Evolutionary conservation across 495 filamentous ascomycete genomes (phyloP).

Genomic region (Trypethelium eluteriae): DNA sequence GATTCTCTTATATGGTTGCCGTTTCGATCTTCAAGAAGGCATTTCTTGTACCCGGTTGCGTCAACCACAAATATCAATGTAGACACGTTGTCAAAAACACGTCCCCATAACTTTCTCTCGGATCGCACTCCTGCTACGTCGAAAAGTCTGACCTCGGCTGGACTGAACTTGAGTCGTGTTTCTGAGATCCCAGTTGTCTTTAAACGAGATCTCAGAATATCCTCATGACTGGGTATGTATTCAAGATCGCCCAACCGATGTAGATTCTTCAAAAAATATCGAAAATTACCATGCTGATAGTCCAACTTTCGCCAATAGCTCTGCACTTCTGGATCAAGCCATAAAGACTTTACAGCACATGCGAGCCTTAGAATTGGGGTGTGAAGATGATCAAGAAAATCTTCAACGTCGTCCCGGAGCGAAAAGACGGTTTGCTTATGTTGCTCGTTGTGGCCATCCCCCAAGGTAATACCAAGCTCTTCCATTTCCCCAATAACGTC

Average conservation of each 20-base stretch:
- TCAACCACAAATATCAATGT: not conserved
- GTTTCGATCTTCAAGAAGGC: not conserved
- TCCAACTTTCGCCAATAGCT: not conserved
- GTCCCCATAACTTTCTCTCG: not conserved
- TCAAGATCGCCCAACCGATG: not conserved
- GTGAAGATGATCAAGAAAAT: not conserved
- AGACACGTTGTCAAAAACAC: not conserved
- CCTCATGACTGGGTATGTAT: not conserved
- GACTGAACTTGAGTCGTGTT: not conserved
- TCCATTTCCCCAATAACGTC: not conserved
- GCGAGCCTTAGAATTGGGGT: not conserved
- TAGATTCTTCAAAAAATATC: not conserved
- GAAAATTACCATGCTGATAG: not conserved
- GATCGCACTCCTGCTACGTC: not conserved
- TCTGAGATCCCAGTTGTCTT: not conserved
- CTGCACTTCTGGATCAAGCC: not conserved
- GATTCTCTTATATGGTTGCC: not conserved
- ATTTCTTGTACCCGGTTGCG: not conserved
- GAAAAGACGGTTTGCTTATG: not conserved
- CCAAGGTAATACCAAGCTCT: not conserved
- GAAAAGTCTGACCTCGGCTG: not conserved
- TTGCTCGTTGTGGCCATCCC: not conserved
- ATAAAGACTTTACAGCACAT: not conserved
- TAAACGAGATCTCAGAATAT: not conserved
- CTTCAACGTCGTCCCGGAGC: not conserved